Conservation (phyloP, 495 filamentous ascomycete species). For the Aspergillus homomorphus region DNA sequence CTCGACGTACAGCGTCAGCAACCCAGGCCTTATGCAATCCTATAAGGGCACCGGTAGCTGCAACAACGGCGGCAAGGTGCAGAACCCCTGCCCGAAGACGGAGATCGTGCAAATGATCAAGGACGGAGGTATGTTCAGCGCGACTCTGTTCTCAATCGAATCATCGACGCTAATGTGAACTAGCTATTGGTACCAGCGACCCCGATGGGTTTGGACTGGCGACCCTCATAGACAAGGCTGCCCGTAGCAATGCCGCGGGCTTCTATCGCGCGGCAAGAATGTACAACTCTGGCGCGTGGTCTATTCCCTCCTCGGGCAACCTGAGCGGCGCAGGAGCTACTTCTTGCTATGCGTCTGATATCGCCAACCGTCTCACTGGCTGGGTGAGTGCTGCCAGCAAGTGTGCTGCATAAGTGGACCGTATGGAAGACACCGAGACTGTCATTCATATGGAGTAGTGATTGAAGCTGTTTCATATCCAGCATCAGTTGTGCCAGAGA, state of each 20-base stretch:
- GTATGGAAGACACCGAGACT: no score
- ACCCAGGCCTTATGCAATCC: slow-evolving; percentile 56
- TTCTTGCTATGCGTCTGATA: neutral
- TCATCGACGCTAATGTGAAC: neutral
- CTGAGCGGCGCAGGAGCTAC: slow-evolving; percentile 18
- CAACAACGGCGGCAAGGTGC: slow-evolving; percentile 31
- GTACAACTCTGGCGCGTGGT: neutral
- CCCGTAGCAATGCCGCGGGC: neutral
- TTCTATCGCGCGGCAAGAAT: neutral
- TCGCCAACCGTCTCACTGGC: neutral
- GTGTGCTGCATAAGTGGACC: neutral
- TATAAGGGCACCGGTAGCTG: slow-evolving; percentile 48
- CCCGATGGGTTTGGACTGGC: neutral
- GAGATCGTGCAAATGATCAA: slow-evolving; percentile 48
- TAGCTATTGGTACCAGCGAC: neutral
- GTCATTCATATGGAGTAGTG: no score
- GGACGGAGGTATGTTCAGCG: slow-evolving; percentile 21
- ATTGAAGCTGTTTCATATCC: no score
- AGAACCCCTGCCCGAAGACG: slow-evolving; percentile 44
- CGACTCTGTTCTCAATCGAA: neutral
- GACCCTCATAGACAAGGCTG: neutral
- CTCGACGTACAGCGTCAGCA: slow-evolving; percentile 43
- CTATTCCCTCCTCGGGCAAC: slow-evolving; percentile 39
- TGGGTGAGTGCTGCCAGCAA: neutral
- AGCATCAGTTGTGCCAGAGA: no score